Conservation (phyloP, 345 rosid species). For the Arabidopsis suecica region DNA sequence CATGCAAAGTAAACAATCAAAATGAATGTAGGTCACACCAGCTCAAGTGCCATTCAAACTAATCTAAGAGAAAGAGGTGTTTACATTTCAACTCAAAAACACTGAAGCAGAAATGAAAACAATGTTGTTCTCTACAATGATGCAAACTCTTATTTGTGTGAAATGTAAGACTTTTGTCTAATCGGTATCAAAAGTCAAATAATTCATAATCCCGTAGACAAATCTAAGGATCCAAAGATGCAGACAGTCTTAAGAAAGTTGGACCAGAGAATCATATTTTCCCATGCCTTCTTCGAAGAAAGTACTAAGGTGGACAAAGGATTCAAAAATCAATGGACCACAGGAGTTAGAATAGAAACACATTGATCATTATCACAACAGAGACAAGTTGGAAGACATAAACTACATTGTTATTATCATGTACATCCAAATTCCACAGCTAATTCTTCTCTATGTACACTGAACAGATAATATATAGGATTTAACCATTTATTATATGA, state of each 20-base stretch:
- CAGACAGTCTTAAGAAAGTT: neutral
- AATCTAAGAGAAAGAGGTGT: no score
- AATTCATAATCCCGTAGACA: neutral
- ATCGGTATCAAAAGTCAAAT: neutral
- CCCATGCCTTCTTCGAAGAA: slow-evolving; percentile 5
- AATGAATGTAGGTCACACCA: neutral
- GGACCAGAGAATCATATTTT: slow-evolving; percentile 25
- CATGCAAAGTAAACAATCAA: slow-evolving; percentile 2
- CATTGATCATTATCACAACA: neutral
- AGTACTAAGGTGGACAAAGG: slow-evolving; percentile 4
- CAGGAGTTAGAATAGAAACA: slow-evolving; percentile 8
- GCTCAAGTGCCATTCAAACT: neutral
- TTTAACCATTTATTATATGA: neutral
- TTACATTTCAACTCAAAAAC: no score
- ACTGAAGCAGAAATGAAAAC: neutral
- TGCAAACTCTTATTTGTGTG: slow-evolving; percentile 9
- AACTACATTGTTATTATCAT: neutral
- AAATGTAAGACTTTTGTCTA: neutral
- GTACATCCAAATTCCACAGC: neutral
- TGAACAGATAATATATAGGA: neutral
- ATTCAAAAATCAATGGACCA: slow-evolving; percentile 20
- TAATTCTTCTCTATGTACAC: neutral
- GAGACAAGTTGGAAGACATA: neutral
- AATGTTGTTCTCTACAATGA: neutral
- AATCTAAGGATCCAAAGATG: slow-evolving; percentile 19